These are phyloP conservation scores for Penicillium canescens DNA, from an alignment of 495 filamentous ascomycete species.

Conservation along the genomic window DNA sequence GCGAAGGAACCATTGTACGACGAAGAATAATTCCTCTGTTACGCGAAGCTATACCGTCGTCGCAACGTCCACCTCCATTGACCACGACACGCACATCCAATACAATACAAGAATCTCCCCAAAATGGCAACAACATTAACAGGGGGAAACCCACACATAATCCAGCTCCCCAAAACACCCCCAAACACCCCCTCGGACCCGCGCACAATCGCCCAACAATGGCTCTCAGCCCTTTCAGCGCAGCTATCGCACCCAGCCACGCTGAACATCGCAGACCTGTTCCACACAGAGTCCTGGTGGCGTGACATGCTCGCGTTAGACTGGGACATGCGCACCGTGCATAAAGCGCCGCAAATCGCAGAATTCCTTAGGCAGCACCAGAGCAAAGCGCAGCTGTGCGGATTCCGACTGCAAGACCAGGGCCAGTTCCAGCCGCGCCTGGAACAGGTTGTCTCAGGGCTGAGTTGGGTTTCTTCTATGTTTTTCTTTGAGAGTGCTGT, in stretches of 20 bases:
- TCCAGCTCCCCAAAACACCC: constrained; percentile 33
- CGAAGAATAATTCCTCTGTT: not conserved
- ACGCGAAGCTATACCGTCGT: not conserved
- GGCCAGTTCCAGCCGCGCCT: constrained; percentile 42
- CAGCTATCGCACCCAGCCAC: constrained; percentile 21
- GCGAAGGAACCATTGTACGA: not conserved
- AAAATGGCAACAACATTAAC: constrained; percentile 28
- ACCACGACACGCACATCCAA: no score
- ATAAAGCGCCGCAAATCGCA: constrained; percentile 48
- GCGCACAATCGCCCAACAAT: constrained; percentile 34
- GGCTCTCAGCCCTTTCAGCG: constrained; percentile 31
- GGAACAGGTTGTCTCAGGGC: constrained; percentile 39
- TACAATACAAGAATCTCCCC: not conserved
- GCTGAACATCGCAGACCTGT: constrained; percentile 33
- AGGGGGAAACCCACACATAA: constrained; percentile 30
- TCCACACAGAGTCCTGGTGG: constrained; percentile 61
- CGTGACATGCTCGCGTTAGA: constrained; percentile 60
- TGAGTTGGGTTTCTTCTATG: constrained; percentile 53
- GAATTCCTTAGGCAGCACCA: constrained; percentile 45
- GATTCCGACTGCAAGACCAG: constrained; percentile 42
- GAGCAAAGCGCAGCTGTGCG: constrained; percentile 31
- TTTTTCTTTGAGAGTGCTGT: constrained; percentile 52
- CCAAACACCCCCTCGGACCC: constrained; percentile 19
- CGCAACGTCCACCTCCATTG: not conserved
- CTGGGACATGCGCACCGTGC: constrained; percentile 59